Evolutionary conservation across 257 asterid genomes (phyloP), one percentile per base, ranked within the genome.

Genomic region (Ilex asprella): DNA sequence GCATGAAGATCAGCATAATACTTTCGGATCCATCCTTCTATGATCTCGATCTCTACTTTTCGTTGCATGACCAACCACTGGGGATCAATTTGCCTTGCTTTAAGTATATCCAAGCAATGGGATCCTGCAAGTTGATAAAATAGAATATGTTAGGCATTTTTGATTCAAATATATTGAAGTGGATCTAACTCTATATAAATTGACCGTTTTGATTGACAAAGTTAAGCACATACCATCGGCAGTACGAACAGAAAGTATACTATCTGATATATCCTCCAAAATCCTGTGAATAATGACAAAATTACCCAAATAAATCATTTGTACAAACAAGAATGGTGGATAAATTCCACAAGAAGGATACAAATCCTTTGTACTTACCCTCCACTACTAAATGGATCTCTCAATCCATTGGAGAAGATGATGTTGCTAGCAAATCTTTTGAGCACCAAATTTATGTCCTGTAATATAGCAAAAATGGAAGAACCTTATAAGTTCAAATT

Each of bases 51-150:
- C 64, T 83, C 92, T 10, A 3, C 60, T 0, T 84, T 74, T 31
- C 89, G 67, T 58, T 86, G 96, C 62, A 21, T 55, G 16, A 78
- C 56, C 55, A 86, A 58, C 92, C 96, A 88, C 1, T 63, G 55
- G 29, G 95, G 95, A 67, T 86, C 96, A 29, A 44, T 71, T 69
- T 76, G 44, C 1, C 6, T 2, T 11, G 76, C 74, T 9, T 21
- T 8, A 10, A 62, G 46, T 61, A 89, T 67, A 72, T 89, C 93
- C 69, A 86, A 57, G 67, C 93, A 84, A 76, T 84, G 91, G 6
- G 95, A 86, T 6, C 93, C 90, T 84, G 63, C 66, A 68, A 21
- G 55, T 39, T 31, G 5, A 13, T 29, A 2, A 5, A 35, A 35
- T 3, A 0, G 41, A 35, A 35, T 35, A 35, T 3, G 41, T 35